Evolutionary conservation across 108 stramenopile species (phyloP).

Genomic region (Stephanodiscus triporus): DNA sequence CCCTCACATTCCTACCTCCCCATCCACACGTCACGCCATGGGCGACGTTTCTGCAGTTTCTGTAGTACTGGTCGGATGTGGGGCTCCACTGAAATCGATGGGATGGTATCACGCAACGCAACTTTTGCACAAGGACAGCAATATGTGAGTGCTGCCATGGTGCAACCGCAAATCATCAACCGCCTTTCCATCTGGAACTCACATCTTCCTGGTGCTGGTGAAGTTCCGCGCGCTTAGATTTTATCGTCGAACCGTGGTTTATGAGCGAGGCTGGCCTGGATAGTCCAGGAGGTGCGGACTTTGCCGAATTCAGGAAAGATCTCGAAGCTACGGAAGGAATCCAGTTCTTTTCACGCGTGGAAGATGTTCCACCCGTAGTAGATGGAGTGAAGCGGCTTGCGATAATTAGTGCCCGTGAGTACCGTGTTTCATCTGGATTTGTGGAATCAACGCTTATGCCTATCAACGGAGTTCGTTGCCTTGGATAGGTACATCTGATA

Average conservation of each 20-base stretch:
- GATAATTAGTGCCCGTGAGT: slow-evolving; percentile 63
- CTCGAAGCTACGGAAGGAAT: slow-evolving; percentile 42
- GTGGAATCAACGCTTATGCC: neutral
- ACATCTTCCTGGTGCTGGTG: neutral
- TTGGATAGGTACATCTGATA: slow-evolving; percentile 62
- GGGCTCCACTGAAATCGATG: slow-evolving; percentile 67
- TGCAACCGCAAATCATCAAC: neutral
- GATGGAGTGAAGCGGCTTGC: slow-evolving; percentile 37
- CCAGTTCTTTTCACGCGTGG: slow-evolving; percentile 43
- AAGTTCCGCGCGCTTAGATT: slow-evolving; percentile 37
- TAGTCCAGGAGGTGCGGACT: slow-evolving; percentile 49
- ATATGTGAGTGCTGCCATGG: slow-evolving; percentile 22
- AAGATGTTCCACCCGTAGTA: slow-evolving; percentile 47
- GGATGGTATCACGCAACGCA: slow-evolving; percentile 89
- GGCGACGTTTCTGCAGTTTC: slow-evolving; percentile 45
- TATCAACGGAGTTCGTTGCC: neutral
- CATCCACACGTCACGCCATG: slow-evolving; percentile 3
- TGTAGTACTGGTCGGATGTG: slow-evolving; percentile 57
- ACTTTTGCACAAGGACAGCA: slow-evolving; percentile 57
- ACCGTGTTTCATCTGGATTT: neutral
- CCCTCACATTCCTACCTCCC: no score
- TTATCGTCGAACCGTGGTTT: slow-evolving; percentile 79
- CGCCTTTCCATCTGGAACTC: neutral
- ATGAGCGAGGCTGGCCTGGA: slow-evolving; percentile 42
- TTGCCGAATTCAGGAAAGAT: slow-evolving; percentile 43